Evolutionary conservation across 345 rosid genomes (phyloP).

Genomic region (Syzygium oleosum): DNA sequence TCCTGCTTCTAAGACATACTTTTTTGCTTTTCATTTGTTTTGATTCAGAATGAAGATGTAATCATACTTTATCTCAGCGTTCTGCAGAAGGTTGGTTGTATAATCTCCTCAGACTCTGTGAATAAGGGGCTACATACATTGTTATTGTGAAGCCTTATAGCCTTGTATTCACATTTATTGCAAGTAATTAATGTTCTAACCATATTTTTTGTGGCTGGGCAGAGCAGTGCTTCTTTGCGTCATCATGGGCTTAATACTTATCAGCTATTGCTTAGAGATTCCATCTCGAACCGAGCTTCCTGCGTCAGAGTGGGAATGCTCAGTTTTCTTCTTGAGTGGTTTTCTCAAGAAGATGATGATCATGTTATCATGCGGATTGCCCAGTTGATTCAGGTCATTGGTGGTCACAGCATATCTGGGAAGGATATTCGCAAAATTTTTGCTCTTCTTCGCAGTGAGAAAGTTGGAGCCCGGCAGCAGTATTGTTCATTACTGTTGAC

Average conservation of each 20-base stretch:
- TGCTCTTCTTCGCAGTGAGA: constrained; percentile 91
- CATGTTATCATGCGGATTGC: constrained; percentile 68
- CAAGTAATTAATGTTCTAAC: constrained; percentile 1
- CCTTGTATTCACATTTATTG: constrained; percentile 5
- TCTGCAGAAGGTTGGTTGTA: constrained; percentile 78
- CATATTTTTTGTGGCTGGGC: constrained; percentile 59
- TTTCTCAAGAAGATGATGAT: constrained; percentile 69
- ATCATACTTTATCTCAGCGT: constrained; percentile 77
- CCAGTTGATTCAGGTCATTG: constrained; percentile 79
- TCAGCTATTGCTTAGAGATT: constrained; percentile 81
- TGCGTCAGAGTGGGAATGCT: constrained; percentile 93
- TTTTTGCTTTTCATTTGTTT: constrained; percentile 9
- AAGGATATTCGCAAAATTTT: constrained; percentile 96
- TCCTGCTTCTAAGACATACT: background rate
- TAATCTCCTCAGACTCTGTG: background rate
- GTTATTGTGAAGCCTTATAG: constrained; percentile 7
- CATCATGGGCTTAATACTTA: constrained; percentile 75
- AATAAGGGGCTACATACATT: background rate
- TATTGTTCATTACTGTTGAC: constrained; percentile 79
- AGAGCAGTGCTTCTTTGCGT: constrained; percentile 96
- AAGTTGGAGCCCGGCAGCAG: constrained; percentile 68
- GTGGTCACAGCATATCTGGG: constrained; percentile 98
- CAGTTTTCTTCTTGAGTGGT: constrained; percentile 93
- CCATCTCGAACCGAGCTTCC: constrained; percentile 85
- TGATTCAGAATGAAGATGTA: constrained; percentile 90